Base-by-base conservation (phyloP, 1,284 basidiomycete genomes). In the Sporisorium scitamineum region DNA sequence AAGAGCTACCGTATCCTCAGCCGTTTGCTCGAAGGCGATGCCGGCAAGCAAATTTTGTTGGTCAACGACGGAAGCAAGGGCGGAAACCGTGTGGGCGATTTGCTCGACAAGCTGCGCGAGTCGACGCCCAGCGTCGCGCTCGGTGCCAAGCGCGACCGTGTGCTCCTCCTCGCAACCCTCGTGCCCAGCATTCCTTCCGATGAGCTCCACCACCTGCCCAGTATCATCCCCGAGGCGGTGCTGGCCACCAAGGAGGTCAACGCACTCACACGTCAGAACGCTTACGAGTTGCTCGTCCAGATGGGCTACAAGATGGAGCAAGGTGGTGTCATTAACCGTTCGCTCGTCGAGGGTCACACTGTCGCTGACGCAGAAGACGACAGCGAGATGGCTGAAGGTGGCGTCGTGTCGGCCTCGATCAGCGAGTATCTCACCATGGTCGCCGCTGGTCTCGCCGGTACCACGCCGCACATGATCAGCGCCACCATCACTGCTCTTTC, bases 241-340 rank as follows among this genome's bases (percentile, higher is more conserved):
- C 88, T 99, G n/a, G 95, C 94, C 2, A 98, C 95, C 29, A 99
- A 99, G 85, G 97, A 99, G 85, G 93, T 95, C 9, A 97, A 97
- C 39, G 94, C 96, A 85, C 94, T 94, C 80, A 92, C 94, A 0
- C 90, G 97, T 54, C 90, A 89, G 68, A 93, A 92, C 10, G 95
- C 95, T 1, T 99, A 96, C 84, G 94, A 95, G 41, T 87, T 97
- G 52, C 89, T 99, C 50, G 90, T 99, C 2, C 89, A 90, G 22
- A 96, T 99, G 93, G 97, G 93, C 10, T 88, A 89, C 81, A 97
- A 95, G 88, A 97, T 99, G 95, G 88, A 89, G 26, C 87, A 89
- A 61, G 97, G 95, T 27, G 97, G 96, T 53, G 87, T 91, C 2
- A 92, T 99, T 50, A 92, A 91, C 84, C 89, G 92, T 52, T 88